Base-by-base conservation (phyloP, 495 filamentous ascomycete species). In the Penicillium manginii region DNA sequence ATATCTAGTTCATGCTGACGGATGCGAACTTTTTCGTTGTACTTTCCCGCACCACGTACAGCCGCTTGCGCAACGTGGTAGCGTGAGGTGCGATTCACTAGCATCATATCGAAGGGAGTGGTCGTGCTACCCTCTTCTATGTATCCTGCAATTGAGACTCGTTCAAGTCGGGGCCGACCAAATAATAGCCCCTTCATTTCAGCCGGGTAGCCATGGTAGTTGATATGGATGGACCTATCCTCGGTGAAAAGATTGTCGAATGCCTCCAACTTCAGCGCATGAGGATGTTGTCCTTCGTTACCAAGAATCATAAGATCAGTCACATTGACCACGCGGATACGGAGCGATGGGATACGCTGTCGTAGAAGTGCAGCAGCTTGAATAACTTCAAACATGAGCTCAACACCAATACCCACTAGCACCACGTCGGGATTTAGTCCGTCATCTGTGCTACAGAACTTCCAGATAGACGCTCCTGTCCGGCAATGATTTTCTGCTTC, bases 81-180 rank as follows among this genome's bases (percentile, higher is more conserved):
- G 43, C 87, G 70, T 5, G 80, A 86, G 11, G 87, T 84, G 15
- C 77, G 61, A 55, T 91, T 92, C 37, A 81, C 65, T 11, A 90
- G 70, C 86, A 90, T 85, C 88, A 90, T 91, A 55, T 90, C 84
- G 61, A 90, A 89, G 5, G 86, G 88, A 10, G 86, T 91, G 0
- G 87, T 91, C 0, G 86, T 91, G 52, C 77, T 84, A 4, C 89
- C 88, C 65, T 91, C 87, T 67, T 91, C 88, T 1, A 75, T 76
- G 61, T 92, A 91, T 4, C 84, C 85, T n/a, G 73, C 78, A 32
- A 91, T 81, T 3, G 63, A 79, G 45, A 87, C 78, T 6, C 85
- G 74, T 11, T 81, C 73, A 7, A 83, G 58, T 18, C 68, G 62
- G 0, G 73, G 73, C 1, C 86, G 77, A 2, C 86, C 84, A 66